Base-by-base conservation (phyloP, 345 rosid species). In the Salix exigua region DNA sequence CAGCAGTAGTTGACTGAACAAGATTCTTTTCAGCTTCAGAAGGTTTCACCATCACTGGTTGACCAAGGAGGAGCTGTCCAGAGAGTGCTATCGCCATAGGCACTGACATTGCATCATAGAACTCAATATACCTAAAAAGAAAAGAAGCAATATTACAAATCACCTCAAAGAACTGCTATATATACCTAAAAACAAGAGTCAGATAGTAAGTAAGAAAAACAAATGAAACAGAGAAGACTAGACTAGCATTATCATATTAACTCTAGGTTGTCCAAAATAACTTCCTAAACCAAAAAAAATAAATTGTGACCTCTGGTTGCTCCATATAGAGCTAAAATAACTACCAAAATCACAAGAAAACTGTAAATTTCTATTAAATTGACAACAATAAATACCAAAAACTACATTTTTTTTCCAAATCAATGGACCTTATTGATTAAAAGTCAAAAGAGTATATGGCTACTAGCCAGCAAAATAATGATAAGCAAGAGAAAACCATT, bases 1-100 rank as follows among this genome's bases (percentile, higher is more conserved):
- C 89, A 77, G 94, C 78, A 72, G 93, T 64, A 69, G 98, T 92
- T 67, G 98, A 89, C 89, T 96, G 99, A 83, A 90, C 97, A 75
- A 96, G 93, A 83, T 96, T 96, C 86, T 93, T 96, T 83, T 96
- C 99, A n/a, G 99, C 99, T 86, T 96, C 99, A 23, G 98, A 96
- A 58, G 99, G 98, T 77, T 96, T 96, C 78, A 96, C 99, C 99
- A 96, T 96, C 76, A 96, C 97, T 31, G 97, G 93, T 81, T 83
- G 89, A 79, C 99, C 95, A 86, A 88, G 98, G 78, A 96, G 99
- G 75, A 85, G 95, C 83, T 96, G 99, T 66, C 99, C 99, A 78
- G 97, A 93, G 79, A 96, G 92, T 73, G 99, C 98, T 79, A 96
- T 96, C 48, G 98, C 99, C 99, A 96, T 96, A 71, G 99, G 98